Base-by-base conservation (phyloP, 768 basidiomycete species). In the Leccinum boreale region DNA sequence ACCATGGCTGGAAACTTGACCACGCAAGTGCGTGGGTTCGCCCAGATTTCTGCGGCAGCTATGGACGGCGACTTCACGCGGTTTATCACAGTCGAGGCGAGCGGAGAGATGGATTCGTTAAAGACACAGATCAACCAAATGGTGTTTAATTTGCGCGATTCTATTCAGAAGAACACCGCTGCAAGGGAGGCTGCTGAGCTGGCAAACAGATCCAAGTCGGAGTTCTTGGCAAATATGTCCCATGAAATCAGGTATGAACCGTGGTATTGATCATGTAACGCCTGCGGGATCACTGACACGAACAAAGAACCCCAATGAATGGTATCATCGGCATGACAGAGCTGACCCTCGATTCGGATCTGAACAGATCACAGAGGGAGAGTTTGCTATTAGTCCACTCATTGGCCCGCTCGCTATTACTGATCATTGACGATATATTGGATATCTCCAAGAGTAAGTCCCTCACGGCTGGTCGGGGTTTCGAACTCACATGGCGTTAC, bases 291-390 rank as follows among this genome's bases (percentile, higher is more conserved):
- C 44, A 50, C 46, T 61, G 59, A 69, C 50, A 29, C 51, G 51
- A 15, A 47, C 28, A n/a, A 68, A 94, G 96, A 71, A 98, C 97
- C 23, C 97, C 97, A 0, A 99, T 98, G 96, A 99, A 98, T 70
- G 96, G 97, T 68, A 99, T 99, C 73, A 98, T 99, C 64, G 96
- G 96, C n/a, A 94, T 99, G 94, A 99, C 96, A 24, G 94, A 96
- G 73, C 76, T 99, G 57, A 98, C 97, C 10, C 85, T 99, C 21
- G 97, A 99, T 68, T 94, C 90, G 46, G 97, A 99, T 70, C 75
- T 99, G 63, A 97, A 94, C 59, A 77, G 96, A 62, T 90, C 91
- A 39, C 97, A 98, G 73, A 79, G 96, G 59, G 97, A 98, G 78
- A 97, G 94, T 71, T 77, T 99, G 71, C 80, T 97, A 65, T 85